Evolutionary conservation across 2,329 filamentous ascomycete genomes (phyloP).

Genomic region (Plenodomus tracheiphilus): DNA sequence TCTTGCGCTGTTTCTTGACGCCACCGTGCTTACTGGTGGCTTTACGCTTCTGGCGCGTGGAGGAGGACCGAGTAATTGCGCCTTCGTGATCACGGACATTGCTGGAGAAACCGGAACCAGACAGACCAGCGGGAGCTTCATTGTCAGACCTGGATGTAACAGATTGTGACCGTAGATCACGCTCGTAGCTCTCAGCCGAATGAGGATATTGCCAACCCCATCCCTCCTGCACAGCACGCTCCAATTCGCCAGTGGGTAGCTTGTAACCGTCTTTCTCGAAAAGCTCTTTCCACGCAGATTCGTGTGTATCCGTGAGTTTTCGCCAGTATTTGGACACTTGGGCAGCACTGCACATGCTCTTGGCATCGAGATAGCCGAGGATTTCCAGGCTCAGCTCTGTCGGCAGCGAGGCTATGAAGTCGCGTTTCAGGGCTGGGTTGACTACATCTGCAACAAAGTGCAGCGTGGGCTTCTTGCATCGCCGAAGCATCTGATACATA

Average conservation of each 20-base stretch:
- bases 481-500: constrained; percentile 91
- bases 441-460: constrained; percentile 89
- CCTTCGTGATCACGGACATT: constrained; percentile 30
- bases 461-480: constrained; percentile 84
- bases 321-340: constrained; percentile 96
- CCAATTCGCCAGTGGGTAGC: constrained; percentile 79
- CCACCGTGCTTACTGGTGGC: constrained; percentile 42
- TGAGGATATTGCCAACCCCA: constrained; percentile 97
- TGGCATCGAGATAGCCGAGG: constrained; percentile 80
- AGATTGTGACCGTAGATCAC: constrained; percentile 69
- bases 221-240: constrained; percentile 83
- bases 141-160: constrained; percentile 44
- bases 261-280: constrained; percentile 82
- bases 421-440: constrained; percentile 91
- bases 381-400: constrained; percentile 86
- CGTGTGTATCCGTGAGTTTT: constrained; percentile 85
- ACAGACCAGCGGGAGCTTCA: constrained; percentile 35
- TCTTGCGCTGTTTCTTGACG: constrained; percentile 61
- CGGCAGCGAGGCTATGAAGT: constrained; percentile 84
- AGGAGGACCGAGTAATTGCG: constrained; percentile 33
- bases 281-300: constrained; percentile 93
- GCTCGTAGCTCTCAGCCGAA: constrained; percentile 74
- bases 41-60: constrained; percentile 46
- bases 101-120: constrained; percentile 20
- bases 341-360: constrained; percentile 84